phyloP scores from a whole-genome alignment of 805 yeast genomes.

The Kuraishia piskuri region DNA sequence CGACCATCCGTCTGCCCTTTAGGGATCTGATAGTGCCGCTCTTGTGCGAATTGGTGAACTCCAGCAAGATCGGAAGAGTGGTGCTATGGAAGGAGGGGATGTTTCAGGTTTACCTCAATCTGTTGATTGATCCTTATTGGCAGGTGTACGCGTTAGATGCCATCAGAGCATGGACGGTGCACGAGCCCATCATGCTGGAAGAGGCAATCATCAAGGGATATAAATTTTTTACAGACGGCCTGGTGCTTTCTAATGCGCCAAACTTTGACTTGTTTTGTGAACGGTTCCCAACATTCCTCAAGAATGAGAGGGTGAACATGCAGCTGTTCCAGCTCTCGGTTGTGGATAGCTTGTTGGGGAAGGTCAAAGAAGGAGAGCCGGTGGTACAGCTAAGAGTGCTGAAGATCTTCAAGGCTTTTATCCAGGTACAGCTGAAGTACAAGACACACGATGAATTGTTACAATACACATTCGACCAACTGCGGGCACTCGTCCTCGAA shows the following conservation, averaged over 20 bases:
- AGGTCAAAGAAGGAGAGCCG: neutral
- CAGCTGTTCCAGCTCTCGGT: neutral
- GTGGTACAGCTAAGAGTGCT: neutral
- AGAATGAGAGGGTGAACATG: neutral
- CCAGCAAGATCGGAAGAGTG: conserved; percentile 24
- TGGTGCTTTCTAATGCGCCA: neutral
- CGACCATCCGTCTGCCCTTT: conserved; percentile 32
- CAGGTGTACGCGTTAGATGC: conserved; percentile 37
- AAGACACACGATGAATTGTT: neutral
- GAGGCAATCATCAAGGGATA: neutral
- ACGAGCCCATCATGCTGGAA: conserved; percentile 2
- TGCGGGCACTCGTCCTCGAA: neutral
- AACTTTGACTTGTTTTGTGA: neutral
- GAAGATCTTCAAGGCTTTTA: neutral
- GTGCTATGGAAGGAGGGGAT: conserved; percentile 22
- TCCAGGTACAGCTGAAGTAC: neutral
- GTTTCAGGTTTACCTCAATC: conserved; percentile 20
- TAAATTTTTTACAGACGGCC: neutral
- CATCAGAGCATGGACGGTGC: conserved; percentile 12
- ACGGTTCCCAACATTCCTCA: neutral
- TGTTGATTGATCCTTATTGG: conserved; percentile 37
- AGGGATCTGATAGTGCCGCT: conserved; percentile 36
- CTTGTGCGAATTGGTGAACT: conserved; percentile 33
- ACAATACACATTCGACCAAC: neutral
- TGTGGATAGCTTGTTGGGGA: neutral